Percentiles rank a stretch among this genome's conserved stretches.
These are phyloP conservation scores for Phyllosticta citriasiana DNA, from an alignment of 2,329 filamentous ascomycete species.

Conservation along the genomic window DNA sequence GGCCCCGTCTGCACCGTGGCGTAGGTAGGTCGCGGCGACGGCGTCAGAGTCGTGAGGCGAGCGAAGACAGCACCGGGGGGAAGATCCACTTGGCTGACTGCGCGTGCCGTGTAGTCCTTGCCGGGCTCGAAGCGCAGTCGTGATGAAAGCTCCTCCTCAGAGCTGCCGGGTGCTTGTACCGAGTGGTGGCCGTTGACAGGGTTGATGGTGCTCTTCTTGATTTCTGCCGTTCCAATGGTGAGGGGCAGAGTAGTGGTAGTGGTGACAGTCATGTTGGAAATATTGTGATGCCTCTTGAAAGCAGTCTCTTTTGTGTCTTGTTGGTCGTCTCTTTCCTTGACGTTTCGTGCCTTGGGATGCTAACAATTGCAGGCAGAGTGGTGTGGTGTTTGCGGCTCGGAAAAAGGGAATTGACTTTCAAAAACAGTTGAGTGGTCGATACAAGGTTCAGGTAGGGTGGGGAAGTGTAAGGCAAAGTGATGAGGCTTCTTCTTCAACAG, in stretches of 20 bases:
- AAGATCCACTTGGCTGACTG: constrained; percentile 40
- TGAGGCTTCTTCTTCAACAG: neutral
- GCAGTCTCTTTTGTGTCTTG: neutral
- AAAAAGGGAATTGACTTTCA: neutral
- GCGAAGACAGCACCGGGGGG: constrained; percentile 42
- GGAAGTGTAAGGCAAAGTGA: neutral
- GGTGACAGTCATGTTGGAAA: constrained; percentile 1
- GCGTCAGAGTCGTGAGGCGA: constrained; percentile 38
- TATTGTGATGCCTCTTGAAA: neutral
- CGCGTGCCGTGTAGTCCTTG: constrained; percentile 31
- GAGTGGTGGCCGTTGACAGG: neutral
- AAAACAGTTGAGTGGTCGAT: neutral
- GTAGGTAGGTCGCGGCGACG: constrained; percentile 35
- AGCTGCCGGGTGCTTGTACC: neutral
- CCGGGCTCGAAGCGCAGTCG: constrained; percentile 30
- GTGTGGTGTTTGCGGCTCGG: constrained; percentile 67
- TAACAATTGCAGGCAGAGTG: constrained; percentile 66
- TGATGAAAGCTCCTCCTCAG: constrained; percentile 22
- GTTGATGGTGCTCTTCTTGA: neutral
- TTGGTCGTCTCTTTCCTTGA: neutral
- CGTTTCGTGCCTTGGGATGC: neutral
- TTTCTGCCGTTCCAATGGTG: constrained; percentile 2
- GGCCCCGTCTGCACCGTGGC: constrained; percentile 42
- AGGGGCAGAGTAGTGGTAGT: constrained; percentile 3
- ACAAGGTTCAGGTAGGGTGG: neutral